Percentiles rank a stretch among this genome's conserved stretches.
These are phyloP conservation scores for Omphalotus guepiniiformis DNA, from an alignment of 768 basidiomycete species.

Conservation along the genomic window DNA sequence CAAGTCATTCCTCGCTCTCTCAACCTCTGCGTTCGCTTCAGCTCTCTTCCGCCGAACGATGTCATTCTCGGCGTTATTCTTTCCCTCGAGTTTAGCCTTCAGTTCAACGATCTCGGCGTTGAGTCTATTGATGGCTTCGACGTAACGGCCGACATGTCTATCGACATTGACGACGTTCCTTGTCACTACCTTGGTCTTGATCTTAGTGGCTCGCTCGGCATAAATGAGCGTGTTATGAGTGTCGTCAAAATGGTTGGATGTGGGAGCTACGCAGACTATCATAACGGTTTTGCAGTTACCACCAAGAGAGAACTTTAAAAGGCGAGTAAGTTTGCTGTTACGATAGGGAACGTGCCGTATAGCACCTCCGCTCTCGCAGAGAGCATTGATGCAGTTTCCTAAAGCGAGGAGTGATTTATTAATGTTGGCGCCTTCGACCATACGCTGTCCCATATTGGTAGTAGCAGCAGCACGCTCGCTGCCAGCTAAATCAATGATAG, in stretches of 20 bases:
- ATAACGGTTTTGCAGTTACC: constrained; percentile 99
- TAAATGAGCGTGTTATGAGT: constrained; percentile 98
- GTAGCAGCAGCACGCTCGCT: constrained; percentile 97
- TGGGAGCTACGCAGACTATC: constrained; percentile 97
- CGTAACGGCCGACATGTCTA: constrained; percentile 92
- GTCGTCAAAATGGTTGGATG: constrained; percentile 94
- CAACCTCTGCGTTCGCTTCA: constrained; percentile 72
- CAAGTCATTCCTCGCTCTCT: constrained; percentile 70
- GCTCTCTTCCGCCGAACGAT: constrained; percentile 59
- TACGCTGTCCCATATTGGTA: constrained; percentile 94
- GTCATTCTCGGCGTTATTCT: constrained; percentile 58
- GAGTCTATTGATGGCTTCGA: constrained; percentile 89
- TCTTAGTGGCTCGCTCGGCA: constrained; percentile 96
- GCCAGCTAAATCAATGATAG: constrained; percentile 97
- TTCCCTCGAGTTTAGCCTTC: constrained; percentile 79
- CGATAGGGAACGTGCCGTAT: constrained; percentile 92
- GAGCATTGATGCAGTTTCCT: constrained; percentile 97
- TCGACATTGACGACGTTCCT: constrained; percentile 94
- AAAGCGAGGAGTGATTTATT: constrained; percentile 97
- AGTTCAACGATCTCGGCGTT: constrained; percentile 81
- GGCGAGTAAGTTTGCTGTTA: constrained; percentile 95
- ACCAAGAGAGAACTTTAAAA: constrained; percentile 96
- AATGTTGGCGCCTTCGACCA: constrained; percentile 99
- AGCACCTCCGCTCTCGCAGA: constrained; percentile 90
- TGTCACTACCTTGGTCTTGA: constrained; percentile 96